Base-by-base conservation (phyloP, 129 eudicot genomes). In the Artemisia tridentata region DNA sequence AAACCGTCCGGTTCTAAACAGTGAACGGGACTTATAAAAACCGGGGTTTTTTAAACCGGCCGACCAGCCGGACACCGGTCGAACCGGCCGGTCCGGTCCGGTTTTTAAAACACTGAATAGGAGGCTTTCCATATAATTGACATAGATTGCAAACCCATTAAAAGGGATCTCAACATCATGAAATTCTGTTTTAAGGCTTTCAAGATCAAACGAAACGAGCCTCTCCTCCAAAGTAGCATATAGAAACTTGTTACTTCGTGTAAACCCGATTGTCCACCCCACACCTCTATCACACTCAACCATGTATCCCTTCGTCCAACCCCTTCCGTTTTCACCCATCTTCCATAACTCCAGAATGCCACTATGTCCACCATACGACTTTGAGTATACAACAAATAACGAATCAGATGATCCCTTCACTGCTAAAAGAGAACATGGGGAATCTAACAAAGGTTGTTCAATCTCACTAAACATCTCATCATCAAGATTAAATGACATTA, bases 231-330 rank as follows among this genome's bases (percentile, higher is more conserved):
- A 63, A 73, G 63, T 73, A 18, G 51, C 53, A 38, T 47, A 73
- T 7, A 62, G 14, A 73, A 73, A 73, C 16, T 73, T 73, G 51
- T 63, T 57, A 50, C 77, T 73, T 41, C 19, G 27, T 11, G 77
- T 73, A 73, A 73, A 73, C 62, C 78, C 78, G 50, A 73, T 15
- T 13, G 71, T 73, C 78, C 63, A 65, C 71, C 78, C 51, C 63
- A 73, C 63, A 51, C 78, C 78, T 34, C 53, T 34, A 4, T 63
- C 19, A 63, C 78, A 73, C 71, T 64, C 54, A 63, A 73, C 63
- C 29, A 46, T 73, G 64, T 31, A 63, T 0, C 54, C 78, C 20
- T 73, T 63, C 10, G 15, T 63, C 78, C 78, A 73, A 51, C 69
- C 62, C 41, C 20, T 31, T 10, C 15, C n/a, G 19, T 50, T 50